phyloP scores from a whole-genome alignment of 352 stramenopile species.

The Bremia lactucae region DNA sequence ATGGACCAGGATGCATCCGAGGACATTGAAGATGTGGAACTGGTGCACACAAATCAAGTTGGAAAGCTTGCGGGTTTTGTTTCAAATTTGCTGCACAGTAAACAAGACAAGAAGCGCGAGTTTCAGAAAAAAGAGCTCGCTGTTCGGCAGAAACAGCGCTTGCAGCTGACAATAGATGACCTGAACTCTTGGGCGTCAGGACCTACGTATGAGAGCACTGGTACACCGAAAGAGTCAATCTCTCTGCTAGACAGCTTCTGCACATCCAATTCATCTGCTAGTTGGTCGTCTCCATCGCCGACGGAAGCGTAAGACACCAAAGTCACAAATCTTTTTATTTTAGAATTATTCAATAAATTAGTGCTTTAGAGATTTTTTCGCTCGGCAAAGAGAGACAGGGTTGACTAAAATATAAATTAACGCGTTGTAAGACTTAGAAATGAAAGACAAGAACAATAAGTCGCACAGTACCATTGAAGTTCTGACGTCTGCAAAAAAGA shows the following conservation, averaged over 20 bases:
- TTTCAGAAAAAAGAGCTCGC: constrained; percentile 9
- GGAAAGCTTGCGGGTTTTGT: constrained; percentile 14
- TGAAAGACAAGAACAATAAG: too few relatives aligned
- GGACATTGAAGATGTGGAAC: constrained; percentile 29
- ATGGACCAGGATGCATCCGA: constrained; percentile 26
- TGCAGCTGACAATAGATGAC: constrained; percentile 24
- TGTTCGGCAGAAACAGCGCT: constrained; percentile 9
- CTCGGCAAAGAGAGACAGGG: too few relatives aligned
- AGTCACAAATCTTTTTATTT: too few relatives aligned
- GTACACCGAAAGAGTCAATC: constrained; percentile 30
- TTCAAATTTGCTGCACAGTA: constrained; percentile 12
- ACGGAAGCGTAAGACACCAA: constrained; percentile 8
- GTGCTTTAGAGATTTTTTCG: too few relatives aligned
- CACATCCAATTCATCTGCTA: constrained; percentile 23
- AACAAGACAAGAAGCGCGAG: constrained; percentile 18
- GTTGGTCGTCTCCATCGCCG: constrained; percentile 15
- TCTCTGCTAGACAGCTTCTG: constrained; percentile 29
- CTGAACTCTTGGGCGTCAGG: constrained; percentile 15
- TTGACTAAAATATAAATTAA: too few relatives aligned
- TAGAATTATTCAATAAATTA: too few relatives aligned
- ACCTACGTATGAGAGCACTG: constrained; percentile 7
- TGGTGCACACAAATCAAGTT: constrained; percentile 10
- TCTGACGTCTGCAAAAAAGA: too few relatives aligned
- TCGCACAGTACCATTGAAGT: too few relatives aligned
- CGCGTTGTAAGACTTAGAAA: too few relatives aligned